Conservation (phyloP, 1,284 basidiomycete genomes). For the Ceratobasidium sp. region DNA sequence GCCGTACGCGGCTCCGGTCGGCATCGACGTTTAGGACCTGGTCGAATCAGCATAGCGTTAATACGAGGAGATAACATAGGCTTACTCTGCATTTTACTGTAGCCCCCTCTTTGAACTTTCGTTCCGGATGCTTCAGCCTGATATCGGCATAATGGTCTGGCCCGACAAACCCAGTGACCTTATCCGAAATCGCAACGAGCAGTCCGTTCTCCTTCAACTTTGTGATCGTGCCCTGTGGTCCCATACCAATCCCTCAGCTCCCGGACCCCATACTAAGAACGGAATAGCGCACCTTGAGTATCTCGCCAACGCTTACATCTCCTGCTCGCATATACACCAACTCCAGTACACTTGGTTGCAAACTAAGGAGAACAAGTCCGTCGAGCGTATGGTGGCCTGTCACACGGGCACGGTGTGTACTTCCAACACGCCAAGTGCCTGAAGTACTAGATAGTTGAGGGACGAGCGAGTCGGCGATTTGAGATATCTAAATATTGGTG, state of each 20-base stretch:
- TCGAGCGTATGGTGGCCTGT: slow-evolving; percentile 91
- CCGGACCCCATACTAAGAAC: not conserved
- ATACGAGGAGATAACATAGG: slow-evolving; percentile 47
- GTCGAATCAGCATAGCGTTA: slow-evolving; percentile 43
- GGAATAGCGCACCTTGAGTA: slow-evolving; percentile 68
- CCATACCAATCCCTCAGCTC: not conserved
- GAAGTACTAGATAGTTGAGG: slow-evolving; percentile 77
- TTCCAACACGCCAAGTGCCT: slow-evolving; percentile 84
- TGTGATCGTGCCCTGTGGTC: slow-evolving; percentile 77
- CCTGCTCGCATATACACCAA: slow-evolving; percentile 89
- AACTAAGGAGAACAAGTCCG: slow-evolving; percentile 87
- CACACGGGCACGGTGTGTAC: slow-evolving; percentile 89
- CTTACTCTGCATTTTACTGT: slow-evolving; percentile 88
- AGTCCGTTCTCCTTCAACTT: slow-evolving; percentile 83
- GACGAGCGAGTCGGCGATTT: slow-evolving; percentile 92
- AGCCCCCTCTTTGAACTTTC: slow-evolving; percentile 89
- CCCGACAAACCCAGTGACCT: slow-evolving; percentile 93
- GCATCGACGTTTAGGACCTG: slow-evolving; percentile 91
- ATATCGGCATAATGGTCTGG: slow-evolving; percentile 97
- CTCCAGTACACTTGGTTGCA: slow-evolving; percentile 86
- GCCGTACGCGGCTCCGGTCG: slow-evolving; percentile 82
- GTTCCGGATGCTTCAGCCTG: slow-evolving; percentile 89
- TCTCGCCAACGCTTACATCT: slow-evolving; percentile 87
- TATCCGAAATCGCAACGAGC: slow-evolving; percentile 88
- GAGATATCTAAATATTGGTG: slow-evolving; percentile 80